phyloP scores from a whole-genome alignment of 2,329 filamentous ascomycete genomes.

The Cladosporium sp. region DNA sequence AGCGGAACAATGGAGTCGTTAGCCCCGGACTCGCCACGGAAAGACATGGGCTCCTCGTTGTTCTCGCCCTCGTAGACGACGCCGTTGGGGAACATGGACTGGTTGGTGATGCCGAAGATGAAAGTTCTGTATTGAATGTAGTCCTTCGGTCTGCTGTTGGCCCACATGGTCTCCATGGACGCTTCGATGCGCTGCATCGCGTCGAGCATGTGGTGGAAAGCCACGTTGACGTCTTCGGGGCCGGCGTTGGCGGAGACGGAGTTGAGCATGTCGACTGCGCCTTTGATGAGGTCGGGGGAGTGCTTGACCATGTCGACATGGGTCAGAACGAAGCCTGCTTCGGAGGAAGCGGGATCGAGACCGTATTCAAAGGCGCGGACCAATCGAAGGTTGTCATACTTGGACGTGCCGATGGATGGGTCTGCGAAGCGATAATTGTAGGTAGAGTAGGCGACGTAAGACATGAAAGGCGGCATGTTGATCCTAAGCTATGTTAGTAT shows the following conservation, averaged over 20 bases:
- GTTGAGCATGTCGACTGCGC: constrained; percentile 67
- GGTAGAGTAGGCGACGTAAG: constrained; percentile 67
- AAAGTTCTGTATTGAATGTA: constrained; percentile 94
- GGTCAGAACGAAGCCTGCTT: constrained; percentile 93
- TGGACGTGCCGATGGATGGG: constrained; percentile 51
- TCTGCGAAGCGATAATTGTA: constrained; percentile 65
- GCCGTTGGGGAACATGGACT: constrained; percentile 91
- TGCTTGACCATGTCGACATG: constrained; percentile 95
- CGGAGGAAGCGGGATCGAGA: constrained; percentile 80
- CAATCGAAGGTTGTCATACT: constrained; percentile 69
- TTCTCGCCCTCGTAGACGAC: constrained; percentile 86
- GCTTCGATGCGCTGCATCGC: constrained; percentile 37
- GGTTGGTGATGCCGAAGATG: constrained; percentile 92
- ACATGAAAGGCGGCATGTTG: constrained; percentile 90
- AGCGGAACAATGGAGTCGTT: constrained; percentile 92
- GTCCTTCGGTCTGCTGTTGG: constrained; percentile 75
- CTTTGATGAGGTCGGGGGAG: constrained; percentile 74
- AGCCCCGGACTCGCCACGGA: constrained; percentile 89
- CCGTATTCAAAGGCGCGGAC: constrained; percentile 90
- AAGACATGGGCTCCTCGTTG: constrained; percentile 67
- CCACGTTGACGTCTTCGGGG: constrained; percentile 24
- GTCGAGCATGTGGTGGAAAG: constrained; percentile 32
- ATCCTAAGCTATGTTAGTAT: constrained; percentile 42
- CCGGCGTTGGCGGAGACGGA: constrained; percentile 36
- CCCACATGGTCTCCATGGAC: constrained; percentile 70